Base-by-base conservation (phyloP, 1,139 yeast species). In the Nakaseomyces delphensis region DNA sequence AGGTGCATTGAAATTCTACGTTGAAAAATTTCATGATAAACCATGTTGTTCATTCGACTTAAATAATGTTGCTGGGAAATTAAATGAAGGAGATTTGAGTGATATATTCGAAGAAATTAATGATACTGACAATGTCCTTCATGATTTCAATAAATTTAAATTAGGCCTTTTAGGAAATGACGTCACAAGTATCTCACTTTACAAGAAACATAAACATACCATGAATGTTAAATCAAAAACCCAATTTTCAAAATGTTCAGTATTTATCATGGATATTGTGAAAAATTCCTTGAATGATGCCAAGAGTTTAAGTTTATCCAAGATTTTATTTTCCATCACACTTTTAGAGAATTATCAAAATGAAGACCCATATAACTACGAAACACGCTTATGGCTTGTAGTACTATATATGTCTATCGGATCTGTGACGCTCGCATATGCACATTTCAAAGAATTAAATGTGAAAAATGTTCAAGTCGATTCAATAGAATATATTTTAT, bases 391-490 rank as follows among this genome's bases (percentile, higher is more conserved):
- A 4, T 84, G 94, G 91, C 66, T 87, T 36, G 69, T 84, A 43
- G 72, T 77, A 31, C 59, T 86, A 3, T 83, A 84, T 58, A 67
- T 75, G 13, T 64, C 71, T 30, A 57, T 86, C 9, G 86, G 87
- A 38, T 68, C 78, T 9, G 69, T 69, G 29, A 60, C 72, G 2
- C 60, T 67, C 38, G 79, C 91, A 6, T 44, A 49, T 3, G 53
- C 64, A 13, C 65, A 64, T 9, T 75, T 78, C 43, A 79, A 71
- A 56, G 66, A 74, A 6, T 64, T 91, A 42, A 75, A 77, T 38
- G 74, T 87, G 48, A 84, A 83, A 55, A 81, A 81, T 67, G 64
- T 87, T 10, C 98, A 91, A 61, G 70, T 74, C 48, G 97, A 91
- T 56, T 77, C 91, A 0, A 62, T 87, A 43, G 73, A 79, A 13